Evolutionary conservation across 2,329 filamentous ascomycete genomes (phyloP), one percentile per base, ranked within the genome.

Genomic region (Aureobasidium zeae): DNA sequence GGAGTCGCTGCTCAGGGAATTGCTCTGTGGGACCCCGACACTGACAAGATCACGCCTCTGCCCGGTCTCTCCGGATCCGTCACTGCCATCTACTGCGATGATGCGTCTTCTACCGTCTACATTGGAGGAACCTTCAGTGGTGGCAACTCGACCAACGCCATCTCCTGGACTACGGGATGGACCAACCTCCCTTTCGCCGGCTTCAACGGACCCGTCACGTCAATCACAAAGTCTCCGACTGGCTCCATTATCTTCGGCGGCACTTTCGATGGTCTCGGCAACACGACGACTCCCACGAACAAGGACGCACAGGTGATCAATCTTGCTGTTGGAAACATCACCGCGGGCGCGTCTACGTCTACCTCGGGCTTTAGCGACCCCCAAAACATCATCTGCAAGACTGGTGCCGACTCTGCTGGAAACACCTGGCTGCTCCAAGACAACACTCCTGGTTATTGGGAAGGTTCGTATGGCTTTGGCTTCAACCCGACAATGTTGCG

Each of bases 181-280:
- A 75, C 74, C 15, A 83, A 86, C 55, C 67, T 98, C 45, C 83
- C 89, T 2, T 98, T 98, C 67, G 79, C 80, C 29, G 93, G 93
- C 16, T 94, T 98, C 66, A 96, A 96, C 63, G 88, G 88, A 19
- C 86, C 86, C 2, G 87, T 98, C 39, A 77, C 77, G 49, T 83
- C 88, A 26, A 96, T 98, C 53, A 73, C 79, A 38, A 87, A 86
- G 64, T 77, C 81, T 15, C 71, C 80, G 1, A 83, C 86, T 53
- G 85, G 84, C 7, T 83, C 93, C 58, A 84, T 98, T 51, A 76
- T 96, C 44, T 98, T 95, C 58, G 93, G 86, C 34, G 91, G 91
- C 37, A 77, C 76, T 45, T 98, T 98, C 58, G 87, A 85, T 46
- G 86, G 86, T 6, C 66, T 96, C 7, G 86, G 86, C 48, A 95